phyloP scores from a whole-genome alignment of 495 filamentous ascomycete species.

The Trypethelium eluteriae region DNA sequence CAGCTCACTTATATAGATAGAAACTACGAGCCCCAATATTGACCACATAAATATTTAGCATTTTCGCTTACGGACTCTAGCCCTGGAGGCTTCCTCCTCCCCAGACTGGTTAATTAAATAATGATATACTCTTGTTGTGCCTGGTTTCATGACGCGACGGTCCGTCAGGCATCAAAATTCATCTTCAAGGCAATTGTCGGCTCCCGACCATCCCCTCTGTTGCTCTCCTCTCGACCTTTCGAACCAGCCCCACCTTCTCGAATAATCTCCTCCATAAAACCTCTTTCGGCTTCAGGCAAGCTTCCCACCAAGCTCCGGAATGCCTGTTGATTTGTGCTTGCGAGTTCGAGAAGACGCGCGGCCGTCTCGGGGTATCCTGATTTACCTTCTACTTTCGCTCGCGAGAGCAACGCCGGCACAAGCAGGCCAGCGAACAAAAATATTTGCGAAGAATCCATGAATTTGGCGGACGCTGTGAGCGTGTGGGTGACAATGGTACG shows the following conservation, averaged over 20 bases:
- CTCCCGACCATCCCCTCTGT: constrained; percentile 46
- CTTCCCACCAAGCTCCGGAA: constrained; percentile 69
- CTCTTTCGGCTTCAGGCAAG: constrained; percentile 63
- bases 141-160: neutral
- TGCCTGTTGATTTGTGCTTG: constrained; percentile 57
- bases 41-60: no score
- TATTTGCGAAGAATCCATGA: constrained; percentile 44
- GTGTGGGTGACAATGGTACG: constrained; percentile 62
- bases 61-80: no score
- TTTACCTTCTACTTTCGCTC: constrained; percentile 50
- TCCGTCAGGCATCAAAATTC: constrained; percentile 53
- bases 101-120: neutral
- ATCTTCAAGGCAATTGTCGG: constrained; percentile 92
- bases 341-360: constrained; percentile 68
- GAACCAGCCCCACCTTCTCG: constrained; percentile 41
- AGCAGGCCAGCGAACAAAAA: constrained; percentile 58
- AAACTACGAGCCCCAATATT: no score
- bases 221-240: constrained; percentile 37
- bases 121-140: neutral
- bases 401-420: constrained; percentile 68
- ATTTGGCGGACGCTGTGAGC: constrained; percentile 56
- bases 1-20: no score
- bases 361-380: constrained; percentile 61
- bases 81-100: neutral
- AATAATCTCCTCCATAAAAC: constrained; percentile 77